A percentile compares a stretch with the other conserved stretches of the same genome.
Conservation (phyloP, 2,329 filamentous ascomycete species). For the Sclerotinia spermophila region DNA sequence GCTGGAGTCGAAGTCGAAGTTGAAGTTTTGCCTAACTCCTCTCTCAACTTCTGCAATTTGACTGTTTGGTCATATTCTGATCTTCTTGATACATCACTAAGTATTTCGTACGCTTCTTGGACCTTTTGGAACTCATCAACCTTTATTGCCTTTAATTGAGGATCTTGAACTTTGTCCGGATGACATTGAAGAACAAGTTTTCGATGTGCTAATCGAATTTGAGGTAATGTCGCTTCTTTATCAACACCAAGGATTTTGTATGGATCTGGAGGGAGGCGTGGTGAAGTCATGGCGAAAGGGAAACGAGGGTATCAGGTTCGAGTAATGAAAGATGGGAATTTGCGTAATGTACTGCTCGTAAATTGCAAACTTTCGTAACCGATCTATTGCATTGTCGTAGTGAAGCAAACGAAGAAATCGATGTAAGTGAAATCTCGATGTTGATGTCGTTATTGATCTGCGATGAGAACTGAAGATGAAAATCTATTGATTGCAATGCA, state of each 20-base stretch:
- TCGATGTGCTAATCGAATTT: conserved; percentile 76
- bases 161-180: conserved; percentile 78
- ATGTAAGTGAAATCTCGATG: not conserved
- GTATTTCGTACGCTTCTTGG: conserved; percentile 86
- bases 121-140: conserved; percentile 88
- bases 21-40: conserved; percentile 38
- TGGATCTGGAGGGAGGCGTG: conserved; percentile 54
- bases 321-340: not conserved
- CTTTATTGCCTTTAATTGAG: conserved; percentile 68
- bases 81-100: conserved; percentile 72
- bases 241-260: conserved; percentile 73
- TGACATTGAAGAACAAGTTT: conserved; percentile 87
- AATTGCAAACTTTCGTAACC: conserved; percentile 13
- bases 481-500: conserved; percentile 8
- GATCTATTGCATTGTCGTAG: conserved; percentile 19
- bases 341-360: conserved; percentile 12
- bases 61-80: conserved; percentile 74
- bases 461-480: not conserved
- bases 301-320: not conserved
- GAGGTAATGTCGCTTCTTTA: conserved; percentile 63
- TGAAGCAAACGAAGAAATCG: conserved; percentile 3
- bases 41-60: conserved; percentile 60
- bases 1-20: conserved; percentile 32
- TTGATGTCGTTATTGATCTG: not conserved
- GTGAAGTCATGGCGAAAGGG: conserved; percentile 22